Conservation (phyloP, 305 asterid genomes). For the Fraxinus baroniana region DNA sequence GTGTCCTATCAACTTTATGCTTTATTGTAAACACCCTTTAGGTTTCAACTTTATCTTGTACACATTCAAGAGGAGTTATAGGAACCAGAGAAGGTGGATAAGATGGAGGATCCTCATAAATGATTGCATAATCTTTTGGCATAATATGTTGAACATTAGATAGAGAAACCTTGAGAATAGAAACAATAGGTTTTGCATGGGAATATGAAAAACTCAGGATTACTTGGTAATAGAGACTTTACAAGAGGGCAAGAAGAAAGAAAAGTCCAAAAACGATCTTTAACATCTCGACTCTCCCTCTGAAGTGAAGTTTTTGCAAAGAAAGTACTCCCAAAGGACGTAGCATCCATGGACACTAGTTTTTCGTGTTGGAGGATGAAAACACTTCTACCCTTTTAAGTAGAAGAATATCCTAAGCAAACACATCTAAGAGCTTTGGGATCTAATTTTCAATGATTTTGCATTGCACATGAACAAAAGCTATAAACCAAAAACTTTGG, state of each 20-base stretch:
- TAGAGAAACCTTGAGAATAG: background rate
- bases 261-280: background rate
- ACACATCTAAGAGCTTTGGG: background rate
- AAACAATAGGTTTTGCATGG: background rate
- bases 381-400: background rate
- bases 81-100: background rate
- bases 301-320: background rate
- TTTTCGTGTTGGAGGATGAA: background rate
- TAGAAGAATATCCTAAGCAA: background rate
- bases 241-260: background rate
- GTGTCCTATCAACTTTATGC: background rate
- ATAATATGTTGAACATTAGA: background rate
- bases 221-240: background rate
- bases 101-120: background rate
- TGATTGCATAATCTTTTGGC: background rate
- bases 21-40: background rate
- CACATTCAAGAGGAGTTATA: background rate
- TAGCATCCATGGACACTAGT: background rate
- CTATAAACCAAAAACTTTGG: background rate
- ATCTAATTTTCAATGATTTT: background rate
- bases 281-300: background rate
- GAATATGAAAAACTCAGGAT: background rate
- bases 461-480: background rate
- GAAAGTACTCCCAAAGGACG: background rate
- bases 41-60: background rate